Base-by-base conservation (phyloP, 108 stramenopile genomes). In the Skeletonema potamos region DNA sequence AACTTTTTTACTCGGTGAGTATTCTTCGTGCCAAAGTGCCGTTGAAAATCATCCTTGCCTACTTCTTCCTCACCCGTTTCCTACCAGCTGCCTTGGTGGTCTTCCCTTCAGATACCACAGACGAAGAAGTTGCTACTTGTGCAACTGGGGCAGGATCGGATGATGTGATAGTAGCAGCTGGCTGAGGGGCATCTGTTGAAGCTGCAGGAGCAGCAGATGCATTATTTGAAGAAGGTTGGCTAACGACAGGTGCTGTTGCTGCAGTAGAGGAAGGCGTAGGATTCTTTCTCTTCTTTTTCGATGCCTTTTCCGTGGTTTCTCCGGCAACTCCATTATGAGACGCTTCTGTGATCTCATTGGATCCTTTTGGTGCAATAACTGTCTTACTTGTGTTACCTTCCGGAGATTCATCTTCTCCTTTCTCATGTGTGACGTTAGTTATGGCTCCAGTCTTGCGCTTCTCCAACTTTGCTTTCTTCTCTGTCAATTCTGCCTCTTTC, bases 401-500 rank as follows among this genome's bases (percentile, higher is more conserved):
- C 12, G 27, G 15, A 2, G 27, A 29, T 15, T 27, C 58, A 0
- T 28, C 17, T 64, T 64, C 20, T n/a, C 27, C 34, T 22, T 55
- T 66, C 20, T 29, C 65, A 3, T 20, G 29, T 0, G 66, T 29
- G 27, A 36, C 17, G 12, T 81, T 73, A 20, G 71, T 51, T 44
- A 70, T 46, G 8, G 46, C 36, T 32, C 78, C 75, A n/a, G 43
- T 59, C 0, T 85, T 86, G n/a, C 77, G 59, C 27, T 85, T 24
- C 22, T 83, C 81, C 64, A 90, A 63, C 43, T 78, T 82, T 8
- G 77, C 61, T 26, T 84, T 77, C 61, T 86, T 87, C 10, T 79
- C 39, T 41, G 86, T 74, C 13, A 93, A 66, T 24, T 83, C 80
- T n/a, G 84, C 85, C 70, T 94, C 95, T 67, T 87, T 87, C 68